Conservation (phyloP, 2,329 filamentous ascomycete genomes). For the Talaromyces rugulosus region DNA sequence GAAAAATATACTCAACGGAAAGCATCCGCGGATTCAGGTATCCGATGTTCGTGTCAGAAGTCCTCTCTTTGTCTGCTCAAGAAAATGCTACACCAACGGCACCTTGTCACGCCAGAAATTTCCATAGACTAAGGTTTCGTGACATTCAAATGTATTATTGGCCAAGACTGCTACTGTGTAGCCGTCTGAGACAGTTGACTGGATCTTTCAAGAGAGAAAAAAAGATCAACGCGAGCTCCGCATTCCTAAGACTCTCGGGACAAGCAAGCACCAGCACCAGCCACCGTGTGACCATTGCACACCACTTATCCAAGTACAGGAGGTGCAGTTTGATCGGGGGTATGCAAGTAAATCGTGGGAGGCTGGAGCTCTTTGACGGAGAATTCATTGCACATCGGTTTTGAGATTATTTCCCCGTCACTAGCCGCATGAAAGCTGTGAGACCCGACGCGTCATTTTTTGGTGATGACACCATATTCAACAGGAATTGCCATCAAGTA, state of each 20-base stretch:
- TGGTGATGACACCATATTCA: not conserved
- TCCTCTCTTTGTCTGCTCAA: not conserved
- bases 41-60: not conserved
- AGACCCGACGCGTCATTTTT: not conserved
- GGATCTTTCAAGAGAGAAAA: not conserved
- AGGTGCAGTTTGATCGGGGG: not conserved
- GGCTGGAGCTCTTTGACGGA: not conserved
- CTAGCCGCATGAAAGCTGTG: not conserved
- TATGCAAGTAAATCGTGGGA: not conserved
- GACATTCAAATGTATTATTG: not conserved
- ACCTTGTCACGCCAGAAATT: not conserved
- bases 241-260: not conserved
- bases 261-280: not conserved
- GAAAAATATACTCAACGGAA: not conserved
- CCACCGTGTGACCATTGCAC: not conserved
- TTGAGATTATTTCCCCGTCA: not conserved
- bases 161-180: not conserved
- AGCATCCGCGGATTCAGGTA: not conserved
- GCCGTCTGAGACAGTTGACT: not conserved
- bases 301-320: not conserved
- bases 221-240: not conserved
- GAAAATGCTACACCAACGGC: not conserved
- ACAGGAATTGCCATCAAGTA: not conserved
- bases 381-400: not conserved
- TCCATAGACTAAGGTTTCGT: not conserved